These are phyloP conservation scores for Geoglossum glabrum DNA, from an alignment of 495 filamentous ascomycete species.

Conservation along the genomic window DNA sequence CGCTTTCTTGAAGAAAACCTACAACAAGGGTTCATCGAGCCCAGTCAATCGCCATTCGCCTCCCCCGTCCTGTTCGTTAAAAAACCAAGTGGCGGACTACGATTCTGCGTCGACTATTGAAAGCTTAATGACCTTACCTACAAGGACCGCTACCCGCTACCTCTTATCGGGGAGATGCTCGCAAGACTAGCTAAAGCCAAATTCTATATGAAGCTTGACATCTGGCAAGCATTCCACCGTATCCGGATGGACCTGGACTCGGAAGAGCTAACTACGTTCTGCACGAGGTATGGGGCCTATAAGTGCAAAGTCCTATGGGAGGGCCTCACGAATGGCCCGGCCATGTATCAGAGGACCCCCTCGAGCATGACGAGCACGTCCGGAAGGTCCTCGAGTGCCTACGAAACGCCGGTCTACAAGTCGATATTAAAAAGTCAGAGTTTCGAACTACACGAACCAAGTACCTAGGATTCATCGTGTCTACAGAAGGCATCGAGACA, in stretches of 20 bases:
- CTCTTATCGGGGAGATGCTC: background rate
- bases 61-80: slow-evolving; percentile 7
- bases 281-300: too few species aligned
- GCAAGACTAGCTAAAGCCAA: background rate
- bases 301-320: too few species aligned
- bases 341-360: slow-evolving; percentile 9
- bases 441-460: too few species aligned
- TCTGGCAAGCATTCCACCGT: background rate
- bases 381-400: slow-evolving; percentile 5
- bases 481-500: too few species aligned
- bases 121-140: background rate
- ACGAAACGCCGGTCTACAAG: background rate
- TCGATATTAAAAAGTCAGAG: slow-evolving; percentile 1
- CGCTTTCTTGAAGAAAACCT: too few species aligned
- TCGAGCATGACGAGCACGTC: slow-evolving; percentile 6
- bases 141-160: slow-evolving; percentile 2
- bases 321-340: slow-evolving; percentile 7
- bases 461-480: too few species aligned
- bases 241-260: slow-evolving; percentile 7
- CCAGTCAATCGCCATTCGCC: slow-evolving; percentile 6
- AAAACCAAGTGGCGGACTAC: slow-evolving; percentile 4
- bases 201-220: slow-evolving; percentile 7
- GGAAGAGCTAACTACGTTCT: slow-evolving; percentile 10
- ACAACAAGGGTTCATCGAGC: slow-evolving; percentile 10
- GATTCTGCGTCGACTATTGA: background rate